Conservation (phyloP, 2,329 filamentous ascomycete genomes). For the Penicillium sp. region DNA sequence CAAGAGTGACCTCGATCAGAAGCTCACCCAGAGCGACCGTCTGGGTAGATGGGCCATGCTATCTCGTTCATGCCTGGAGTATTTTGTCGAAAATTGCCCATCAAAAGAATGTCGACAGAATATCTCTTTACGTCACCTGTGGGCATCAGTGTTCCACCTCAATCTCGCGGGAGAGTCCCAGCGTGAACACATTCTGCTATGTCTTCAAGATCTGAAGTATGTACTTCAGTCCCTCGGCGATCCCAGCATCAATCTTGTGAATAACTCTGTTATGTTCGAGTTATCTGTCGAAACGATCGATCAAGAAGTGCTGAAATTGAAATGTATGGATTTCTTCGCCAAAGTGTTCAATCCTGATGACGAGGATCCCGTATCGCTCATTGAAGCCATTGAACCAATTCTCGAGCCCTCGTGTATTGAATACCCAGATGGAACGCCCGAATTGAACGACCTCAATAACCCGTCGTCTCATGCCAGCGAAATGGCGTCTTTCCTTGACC, state of each 20-base stretch:
- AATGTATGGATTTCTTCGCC: constrained; percentile 95
- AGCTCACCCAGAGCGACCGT: constrained; percentile 60
- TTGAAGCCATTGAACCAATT: constrained; percentile 90
- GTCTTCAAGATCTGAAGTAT: constrained; percentile 65
- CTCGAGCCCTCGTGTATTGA: constrained; percentile 66
- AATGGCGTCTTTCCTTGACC: constrained; percentile 82
- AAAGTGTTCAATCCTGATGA: constrained; percentile 84
- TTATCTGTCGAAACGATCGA: constrained; percentile 83
- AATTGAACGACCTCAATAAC: constrained; percentile 42
- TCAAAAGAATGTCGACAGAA: constrained; percentile 40
- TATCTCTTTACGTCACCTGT: constrained; percentile 65
- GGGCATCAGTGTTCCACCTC: constrained; percentile 67
- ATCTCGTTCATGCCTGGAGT: constrained; percentile 57
- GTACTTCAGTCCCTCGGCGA: constrained; percentile 55
- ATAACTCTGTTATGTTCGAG: constrained; percentile 87
- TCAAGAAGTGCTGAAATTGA: constrained; percentile 86
- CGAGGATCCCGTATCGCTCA: constrained; percentile 79
- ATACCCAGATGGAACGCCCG: constrained; percentile 23
- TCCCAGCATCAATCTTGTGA: constrained; percentile 67
- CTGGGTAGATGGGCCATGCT: constrained; percentile 64
- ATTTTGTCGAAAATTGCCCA: constrained; percentile 40
- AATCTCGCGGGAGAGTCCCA: constrained; percentile 60
- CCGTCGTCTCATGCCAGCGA: constrained; percentile 65
- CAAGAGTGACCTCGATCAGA: constrained; percentile 57
- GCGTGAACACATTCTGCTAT: constrained; percentile 64